Percentiles rank a stretch among this genome's conserved stretches.
phyloP scores from a whole-genome alignment of 768 basidiomycete genomes.

The Collybia sordida region DNA sequence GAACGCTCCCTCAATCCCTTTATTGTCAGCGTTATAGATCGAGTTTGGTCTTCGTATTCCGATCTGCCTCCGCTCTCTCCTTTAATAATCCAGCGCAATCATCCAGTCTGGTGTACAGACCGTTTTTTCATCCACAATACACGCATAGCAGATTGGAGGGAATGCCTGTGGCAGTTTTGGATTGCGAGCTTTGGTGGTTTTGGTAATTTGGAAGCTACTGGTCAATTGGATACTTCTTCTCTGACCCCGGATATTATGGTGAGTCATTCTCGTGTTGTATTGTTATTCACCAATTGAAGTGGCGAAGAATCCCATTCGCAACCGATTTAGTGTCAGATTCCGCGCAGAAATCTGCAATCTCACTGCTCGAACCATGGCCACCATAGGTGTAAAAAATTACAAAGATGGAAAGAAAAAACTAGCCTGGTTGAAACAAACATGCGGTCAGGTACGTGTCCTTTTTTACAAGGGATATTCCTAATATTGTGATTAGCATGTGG shows the following conservation, averaged over 20 bases:
- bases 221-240: slow-evolving; percentile 3
- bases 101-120: slow-evolving; percentile 63
- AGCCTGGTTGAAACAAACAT: slow-evolving; percentile 59
- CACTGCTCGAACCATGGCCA: slow-evolving; percentile 38
- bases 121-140: slow-evolving; percentile 45
- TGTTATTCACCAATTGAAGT: background rate
- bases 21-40: slow-evolving; percentile 23
- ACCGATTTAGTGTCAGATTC: slow-evolving; percentile 46
- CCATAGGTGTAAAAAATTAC: slow-evolving; percentile 29
- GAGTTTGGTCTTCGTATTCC: slow-evolving; percentile 25
- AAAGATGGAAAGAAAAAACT: slow-evolving; percentile 39
- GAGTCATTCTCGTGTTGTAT: slow-evolving; percentile 1
- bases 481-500: slow-evolving; percentile 2
- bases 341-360: slow-evolving; percentile 55
- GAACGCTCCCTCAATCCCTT: slow-evolving; percentile 5
- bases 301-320: slow-evolving; percentile 11
- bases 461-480: background rate
- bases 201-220: slow-evolving; percentile 18
- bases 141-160: slow-evolving; percentile 56
- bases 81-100: slow-evolving; percentile 39
- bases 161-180: slow-evolving; percentile 67
- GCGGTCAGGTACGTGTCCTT: slow-evolving; percentile 38
- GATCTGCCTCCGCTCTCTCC: slow-evolving; percentile 44
- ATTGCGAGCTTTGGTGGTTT: slow-evolving; percentile 50
- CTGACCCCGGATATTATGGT: slow-evolving; percentile 1